Evolutionary conservation across 768 basidiomycete genomes (phyloP), one percentile per base, ranked within the genome.

Genomic region (Suillus cothurnatus): DNA sequence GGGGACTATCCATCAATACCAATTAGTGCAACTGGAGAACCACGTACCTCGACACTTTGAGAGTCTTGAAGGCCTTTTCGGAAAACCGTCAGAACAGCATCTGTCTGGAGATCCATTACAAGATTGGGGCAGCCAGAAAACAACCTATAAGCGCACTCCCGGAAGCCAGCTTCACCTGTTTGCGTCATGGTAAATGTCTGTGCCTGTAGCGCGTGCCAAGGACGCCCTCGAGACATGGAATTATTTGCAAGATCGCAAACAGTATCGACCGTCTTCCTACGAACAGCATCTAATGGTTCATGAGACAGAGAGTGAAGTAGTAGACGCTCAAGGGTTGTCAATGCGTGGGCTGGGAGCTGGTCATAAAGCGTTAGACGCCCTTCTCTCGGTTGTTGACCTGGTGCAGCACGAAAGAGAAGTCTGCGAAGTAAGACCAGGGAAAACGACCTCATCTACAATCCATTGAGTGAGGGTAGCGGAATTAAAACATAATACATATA

Each of bases 141-240:
- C 0, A 93, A 84, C 39, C 87, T 78, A 72, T 84, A 94, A 2
- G 92, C 90, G 67, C 82, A 86, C 69, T 90, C 87, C 31, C 87
- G 78, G 67, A 84, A 72, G 6, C 77, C 77, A 31, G 74, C 67
- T 47, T 67, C 70, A n/a, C 69, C 61, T 34, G 66, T 58, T 43
- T 76, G 70, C 6, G 85, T 81, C 89, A 92, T 91, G 55, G 77
- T 81, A 70, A 93, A 93, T 0, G 83, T 81, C 62, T 89, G 89
- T 0, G 85, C 85, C 71, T 93, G 92, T 1, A 94, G 79, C 2
- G 88, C 89, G 71, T 92, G 91, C 92, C 92, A 94, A 3, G 91
- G 92, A 11, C 91, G 77, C 1, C 92, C 93, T 2, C 91, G 83
- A 19, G 76, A 73, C 89, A 94, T 92, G 14, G 86, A 85, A 64